These are phyloP conservation scores for Globisporangium cystogenes DNA, from an alignment of 352 stramenopile species.

Conservation along the genomic window DNA sequence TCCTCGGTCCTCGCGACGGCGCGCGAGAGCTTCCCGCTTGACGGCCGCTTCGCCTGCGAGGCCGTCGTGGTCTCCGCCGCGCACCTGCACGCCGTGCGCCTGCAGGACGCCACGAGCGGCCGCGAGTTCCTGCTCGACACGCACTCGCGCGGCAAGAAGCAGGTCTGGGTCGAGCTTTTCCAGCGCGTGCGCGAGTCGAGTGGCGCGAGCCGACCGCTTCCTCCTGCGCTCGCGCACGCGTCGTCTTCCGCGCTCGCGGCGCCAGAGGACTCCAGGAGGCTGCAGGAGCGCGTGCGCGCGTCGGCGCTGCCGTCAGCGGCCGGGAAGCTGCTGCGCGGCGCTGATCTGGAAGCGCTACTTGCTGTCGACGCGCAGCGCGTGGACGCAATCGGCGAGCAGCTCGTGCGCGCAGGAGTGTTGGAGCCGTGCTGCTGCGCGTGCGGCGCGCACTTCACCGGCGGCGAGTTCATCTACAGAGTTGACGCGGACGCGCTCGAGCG, in stretches of 20 bases:
- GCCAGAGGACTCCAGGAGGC: neutral
- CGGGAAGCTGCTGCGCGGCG: slow-evolving; percentile 22
- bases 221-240: no score
- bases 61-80: slow-evolving; percentile 55
- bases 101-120: slow-evolving; percentile 32
- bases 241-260: neutral
- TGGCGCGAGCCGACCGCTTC: slow-evolving; percentile 10
- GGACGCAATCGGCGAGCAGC: slow-evolving; percentile 17
- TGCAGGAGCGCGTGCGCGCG: slow-evolving; percentile 11
- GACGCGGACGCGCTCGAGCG: slow-evolving; percentile 10
- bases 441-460: slow-evolving; percentile 15
- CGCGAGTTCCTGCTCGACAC: slow-evolving; percentile 43
- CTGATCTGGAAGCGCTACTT: slow-evolving; percentile 26
- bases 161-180: slow-evolving; percentile 55
- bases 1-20: slow-evolving; percentile 7
- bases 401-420: slow-evolving; percentile 25
- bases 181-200: slow-evolving; percentile 17
- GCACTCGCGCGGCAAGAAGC: slow-evolving; percentile 30
- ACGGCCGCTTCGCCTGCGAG: slow-evolving; percentile 39
- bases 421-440: slow-evolving; percentile 29
- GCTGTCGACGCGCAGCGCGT: slow-evolving; percentile 13
- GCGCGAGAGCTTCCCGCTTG: slow-evolving; percentile 26
- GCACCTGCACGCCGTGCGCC: slow-evolving; percentile 49
- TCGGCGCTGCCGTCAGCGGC: slow-evolving; percentile 19
- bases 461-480: slow-evolving; percentile 29